Base-by-base conservation (phyloP, 768 basidiomycete species). In the Agrocybe praecox region DNA sequence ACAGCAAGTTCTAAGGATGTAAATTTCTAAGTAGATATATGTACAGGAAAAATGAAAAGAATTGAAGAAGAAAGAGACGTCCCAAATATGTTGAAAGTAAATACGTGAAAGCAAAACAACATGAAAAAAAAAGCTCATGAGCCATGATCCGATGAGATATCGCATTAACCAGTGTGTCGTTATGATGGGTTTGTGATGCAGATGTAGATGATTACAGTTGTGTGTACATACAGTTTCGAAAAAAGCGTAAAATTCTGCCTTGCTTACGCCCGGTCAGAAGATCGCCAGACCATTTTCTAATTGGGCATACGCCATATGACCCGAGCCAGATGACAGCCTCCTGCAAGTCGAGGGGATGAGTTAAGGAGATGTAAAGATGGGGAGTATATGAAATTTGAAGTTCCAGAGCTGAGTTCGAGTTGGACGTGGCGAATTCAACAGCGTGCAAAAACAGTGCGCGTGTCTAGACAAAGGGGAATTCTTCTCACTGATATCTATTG, bases 401-500 rank as follows among this genome's bases (percentile, higher is more conserved):
- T 43, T 58, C 53, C 60, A 57, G 52, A 46, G 36, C 36, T 15
- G 36, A 49, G n/a, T 53, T 53, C 19, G 53, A 34, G 47, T 12
- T 22, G 46, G 49, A 26, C 43, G 32, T 53, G 42, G 43, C 43
- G 45, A 44, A 53, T 29, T 42, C 23, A 46, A 43, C 42, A 15
- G 29, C 23, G 29, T 53, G 43, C 42, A 53, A 23, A 15, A 46
- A 53, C 43, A 32, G 52, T 33, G 42, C 32, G 32, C n/a, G 6
- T 49, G 43, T 33, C 36, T 40, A n/a, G 12, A 12, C 36, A 40
- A n/a, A 14, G 12, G 36, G n/a, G 12, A n/a, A 14, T 12, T 40
- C 14, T 44, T 22, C 52, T 74, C 62, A 76, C 71, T 76, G 74
- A 63, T 78, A 79, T 73, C 79, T 72, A 69, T 73, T 72, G 66